Conservation (phyloP, 2,329 filamentous ascomycete species). For the Stagonosporopsis tanaceti region DNA sequence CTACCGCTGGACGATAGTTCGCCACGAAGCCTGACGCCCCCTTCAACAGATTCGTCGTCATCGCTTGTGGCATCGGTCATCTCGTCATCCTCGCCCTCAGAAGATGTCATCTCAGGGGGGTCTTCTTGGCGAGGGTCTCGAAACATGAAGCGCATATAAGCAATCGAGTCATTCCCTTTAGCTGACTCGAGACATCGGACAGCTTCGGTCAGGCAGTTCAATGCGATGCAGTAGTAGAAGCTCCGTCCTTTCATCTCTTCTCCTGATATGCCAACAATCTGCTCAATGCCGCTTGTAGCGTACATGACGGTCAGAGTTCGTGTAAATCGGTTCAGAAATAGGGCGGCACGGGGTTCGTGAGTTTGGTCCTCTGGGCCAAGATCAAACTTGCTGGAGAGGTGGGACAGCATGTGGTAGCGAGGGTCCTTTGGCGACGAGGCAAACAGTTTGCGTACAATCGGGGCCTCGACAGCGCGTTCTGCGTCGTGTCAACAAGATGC, state of each 20-base stretch:
- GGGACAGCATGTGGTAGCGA: conserved; percentile 88
- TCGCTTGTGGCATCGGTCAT: conserved; percentile 60
- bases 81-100: conserved; percentile 59
- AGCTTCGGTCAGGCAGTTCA: conserved; percentile 78
- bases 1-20: conserved; percentile 11
- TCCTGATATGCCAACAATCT: conserved; percentile 77
- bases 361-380: conserved; percentile 62
- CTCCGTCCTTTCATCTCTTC: conserved; percentile 76
- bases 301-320: conserved; percentile 86
- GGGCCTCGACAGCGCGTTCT: conserved; percentile 81
- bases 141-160: conserved; percentile 86
- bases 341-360: conserved; percentile 81
- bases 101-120: conserved; percentile 42
- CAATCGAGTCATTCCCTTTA: conserved; percentile 90
- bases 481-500: conserved; percentile 21
- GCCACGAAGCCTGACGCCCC: conserved; percentile 44
- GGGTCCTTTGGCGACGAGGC: conserved; percentile 83
- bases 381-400: conserved; percentile 80
- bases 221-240: conserved; percentile 87
- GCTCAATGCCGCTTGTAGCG: conserved; percentile 76
- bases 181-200: conserved; percentile 82
- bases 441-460: conserved; percentile 79
- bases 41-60: conserved; percentile 58
- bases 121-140: conserved; percentile 71
- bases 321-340: conserved; percentile 88